Base-by-base conservation (phyloP, 1,139 yeast genomes). In the Petasospora fabianii region DNA sequence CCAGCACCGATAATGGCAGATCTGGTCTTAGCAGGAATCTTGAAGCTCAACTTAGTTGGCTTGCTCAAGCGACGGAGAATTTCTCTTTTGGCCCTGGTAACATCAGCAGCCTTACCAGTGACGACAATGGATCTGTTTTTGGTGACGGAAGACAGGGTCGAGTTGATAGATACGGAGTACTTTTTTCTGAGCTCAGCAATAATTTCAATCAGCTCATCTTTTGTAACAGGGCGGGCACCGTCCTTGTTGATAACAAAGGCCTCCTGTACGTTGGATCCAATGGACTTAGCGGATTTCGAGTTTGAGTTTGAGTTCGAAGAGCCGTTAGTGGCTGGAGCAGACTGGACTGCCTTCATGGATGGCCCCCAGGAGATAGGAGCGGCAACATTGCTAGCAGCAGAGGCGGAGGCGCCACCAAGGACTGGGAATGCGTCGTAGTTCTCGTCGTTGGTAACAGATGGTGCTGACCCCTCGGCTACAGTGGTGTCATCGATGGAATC, bases 1-100 rank as follows among this genome's bases (percentile, higher is more conserved):
- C 82, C 85, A 34, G 92, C 75, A 43, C 99, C 99, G 64, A 94
- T 88, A 48, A 94, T 77, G 43, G 77, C 75, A 4, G 95, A 75
- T 61, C 96, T 78, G 39, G 87, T 74, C 51, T 77, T 76, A 20
- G 92, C 75, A 29, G 98, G 97, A 42, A 92, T 77, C 33, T 70
- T 63, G 58, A 92, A 75, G 30, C 70, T 63, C 36, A 76, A 66
- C 13, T 67, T 67, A 40, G 85, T 77, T 34, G 94, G 90, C 60
- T 83, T 83, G 28, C 95, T 81, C 59, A 92, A 73, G 52, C 79
- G 84, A 57, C 79, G 80, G 47, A 84, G 74, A 41, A 94, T 75
- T 51, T 84, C 84, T 47, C 88, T 73, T 62, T 80, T 82, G 45
- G 96, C 97, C 34, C 65, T 66, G 46, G 70, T 73, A 41, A 88